Evolutionary conservation across 176 grass and related monocot species (phyloP).

Genomic region (Luzula sylvatica): DNA sequence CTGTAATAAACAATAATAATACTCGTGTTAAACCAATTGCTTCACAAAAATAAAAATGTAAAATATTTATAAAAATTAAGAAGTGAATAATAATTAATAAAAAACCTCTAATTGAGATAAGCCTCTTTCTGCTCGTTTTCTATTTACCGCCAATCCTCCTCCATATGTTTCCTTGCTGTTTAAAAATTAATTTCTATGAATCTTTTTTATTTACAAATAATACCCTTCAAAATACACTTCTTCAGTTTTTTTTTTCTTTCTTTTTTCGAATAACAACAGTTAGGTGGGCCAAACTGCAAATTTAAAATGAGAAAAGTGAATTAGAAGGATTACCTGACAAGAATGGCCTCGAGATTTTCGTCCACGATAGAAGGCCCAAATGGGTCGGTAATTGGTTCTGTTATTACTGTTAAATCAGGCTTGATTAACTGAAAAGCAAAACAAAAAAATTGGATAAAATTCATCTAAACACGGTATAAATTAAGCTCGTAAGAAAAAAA

Average conservation of each 20-base stretch:
- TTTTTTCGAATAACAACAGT: constrained; percentile 1
- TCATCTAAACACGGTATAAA: background rate
- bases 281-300: background rate
- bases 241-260: background rate
- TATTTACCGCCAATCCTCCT: constrained; percentile 69
- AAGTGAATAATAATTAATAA: background rate
- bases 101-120: constrained; percentile 58
- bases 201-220: background rate
- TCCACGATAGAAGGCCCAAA: constrained; percentile 75
- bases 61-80: background rate
- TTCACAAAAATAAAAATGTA: too few species aligned
- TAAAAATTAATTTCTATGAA: background rate
- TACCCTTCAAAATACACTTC: constrained; percentile 3
- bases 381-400: constrained; percentile 61
- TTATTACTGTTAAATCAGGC: constrained; percentile 43
- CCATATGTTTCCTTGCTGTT: constrained; percentile 78
- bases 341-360: constrained; percentile 51
- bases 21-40: too few species aligned
- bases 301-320: constrained; percentile 13
- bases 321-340: constrained; percentile 59
- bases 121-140: constrained; percentile 68
- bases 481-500: background rate
- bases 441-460: background rate
- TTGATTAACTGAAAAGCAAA: constrained; percentile 48
- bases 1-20: constrained; percentile 16